Base-by-base conservation (phyloP, 176 grass and related monocot species). In the Juncus effusus region DNA sequence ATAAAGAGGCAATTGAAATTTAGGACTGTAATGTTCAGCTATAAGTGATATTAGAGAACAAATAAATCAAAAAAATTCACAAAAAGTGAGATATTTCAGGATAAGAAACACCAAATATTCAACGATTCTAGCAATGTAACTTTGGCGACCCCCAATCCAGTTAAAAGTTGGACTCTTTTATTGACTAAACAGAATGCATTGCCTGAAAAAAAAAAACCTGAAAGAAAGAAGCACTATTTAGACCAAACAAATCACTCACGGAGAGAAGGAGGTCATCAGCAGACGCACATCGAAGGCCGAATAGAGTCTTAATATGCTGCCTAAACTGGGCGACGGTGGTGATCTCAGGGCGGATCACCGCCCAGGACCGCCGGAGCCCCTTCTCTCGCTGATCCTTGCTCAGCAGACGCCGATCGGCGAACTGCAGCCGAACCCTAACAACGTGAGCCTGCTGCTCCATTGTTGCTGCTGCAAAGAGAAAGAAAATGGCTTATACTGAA, bases 301-400 rank as follows among this genome's bases (percentile, higher is more conserved):
- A 40, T 11, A 13, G 54, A 16, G 4, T 28, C 36, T 14, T 59
- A n/a, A 71, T 42, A 16, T 71, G 38, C 3, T 55, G 67, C 15
- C 52, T 16, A 36, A 71, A 71, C 4, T 71, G 51, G 67, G 6
- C 67, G 53, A 71, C 54, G 36, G 67, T 71, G 38, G 53, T 14
- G 54, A 44, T 7, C 54, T 71, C 54, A 5, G 54, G 53, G 14
- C 38, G 54, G 38, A 71, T 55, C 37, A 40, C 14, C 6, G 38
- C 67, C 49, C 67, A 71, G 52, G 3, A 42, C 67, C 10, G 54
- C 8, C 13, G 3, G 38, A 45, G 11, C 3, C 54, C 67, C 54
- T 59, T 2, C 12, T 49, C 55, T 71, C 53, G 38, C 67, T 45
- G 67, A 4, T 71, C 67, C 54, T 71, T 36, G 3, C 52, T 59